Percentiles rank a stretch among this genome's conserved stretches.
phyloP scores from a whole-genome alignment of 106 monocot genomes.

The Narthecium ossifragum region DNA sequence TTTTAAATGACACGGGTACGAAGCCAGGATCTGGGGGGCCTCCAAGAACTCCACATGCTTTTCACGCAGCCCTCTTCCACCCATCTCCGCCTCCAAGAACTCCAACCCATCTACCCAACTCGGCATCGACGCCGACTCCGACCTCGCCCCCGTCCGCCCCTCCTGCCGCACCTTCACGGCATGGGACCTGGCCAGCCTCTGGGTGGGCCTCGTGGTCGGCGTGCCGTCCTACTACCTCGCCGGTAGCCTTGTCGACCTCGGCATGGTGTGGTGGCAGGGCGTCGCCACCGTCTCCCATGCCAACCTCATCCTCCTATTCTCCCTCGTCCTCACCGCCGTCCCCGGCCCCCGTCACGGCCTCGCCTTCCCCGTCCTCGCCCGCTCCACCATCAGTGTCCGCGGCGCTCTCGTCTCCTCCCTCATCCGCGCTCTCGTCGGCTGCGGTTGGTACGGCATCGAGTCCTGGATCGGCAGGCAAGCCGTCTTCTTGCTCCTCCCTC shows the following conservation, averaged over 20 bases:
- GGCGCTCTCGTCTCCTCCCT: constrained; percentile 76
- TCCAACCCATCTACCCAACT: too few relatives aligned
- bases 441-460: constrained; percentile 92
- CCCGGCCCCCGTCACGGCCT: constrained; percentile 63
- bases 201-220: constrained; percentile 61
- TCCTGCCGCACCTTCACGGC: constrained; percentile 45
- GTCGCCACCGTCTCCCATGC: constrained; percentile 39
- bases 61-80: too few relatives aligned
- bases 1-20: too few relatives aligned
- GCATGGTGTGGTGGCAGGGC: constrained; percentile 67
- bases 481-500: constrained; percentile 51
- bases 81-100: too few relatives aligned
- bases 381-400: constrained; percentile 59
- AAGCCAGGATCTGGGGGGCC: too few relatives aligned
- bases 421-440: constrained; percentile 73
- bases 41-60: too few relatives aligned
- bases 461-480: constrained; percentile 81
- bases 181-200: constrained; percentile 50
- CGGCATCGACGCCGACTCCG: too few relatives aligned
- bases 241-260: constrained; percentile 55
- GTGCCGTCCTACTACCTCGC: constrained; percentile 76
- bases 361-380: constrained; percentile 81
- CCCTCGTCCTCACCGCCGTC: constrained; percentile 50
- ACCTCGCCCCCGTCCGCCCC: constrained; percentile 35
- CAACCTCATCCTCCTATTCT: constrained; percentile 36